A percentile compares a stretch with the other conserved stretches of the same genome.
These are phyloP conservation scores for Pythium plurisporium DNA, from an alignment of 352 stramenopile genomes.

Conservation along the genomic window DNA sequence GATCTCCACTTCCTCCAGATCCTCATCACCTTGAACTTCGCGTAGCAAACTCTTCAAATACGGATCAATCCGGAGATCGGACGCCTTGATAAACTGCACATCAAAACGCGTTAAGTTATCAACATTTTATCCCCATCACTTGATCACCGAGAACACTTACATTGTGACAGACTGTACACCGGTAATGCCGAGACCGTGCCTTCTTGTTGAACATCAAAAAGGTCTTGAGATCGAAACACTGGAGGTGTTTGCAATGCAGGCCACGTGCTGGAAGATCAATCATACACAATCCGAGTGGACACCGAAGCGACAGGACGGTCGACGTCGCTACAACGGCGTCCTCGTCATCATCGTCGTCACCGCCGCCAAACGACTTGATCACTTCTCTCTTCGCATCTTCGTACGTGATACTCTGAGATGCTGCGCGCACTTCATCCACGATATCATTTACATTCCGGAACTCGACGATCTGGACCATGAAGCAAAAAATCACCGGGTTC, in stretches of 20 bases:
- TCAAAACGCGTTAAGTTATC: not conserved
- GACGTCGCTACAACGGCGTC: conserved; percentile 82
- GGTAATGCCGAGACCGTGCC: conserved; percentile 83
- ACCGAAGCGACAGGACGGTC: conserved; percentile 88
- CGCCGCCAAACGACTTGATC: conserved; percentile 73
- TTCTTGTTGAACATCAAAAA: conserved; percentile 91
- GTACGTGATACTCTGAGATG: conserved; percentile 66
- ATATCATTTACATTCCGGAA: conserved; percentile 59
- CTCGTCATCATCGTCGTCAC: conserved; percentile 69
- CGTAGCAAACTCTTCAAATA: conserved; percentile 88
- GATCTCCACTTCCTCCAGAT: conserved; percentile 90
- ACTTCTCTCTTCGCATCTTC: conserved; percentile 68
- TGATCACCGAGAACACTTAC: conserved; percentile 33
- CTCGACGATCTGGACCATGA: conserved; percentile 74
- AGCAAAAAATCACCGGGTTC: conserved; percentile 54
- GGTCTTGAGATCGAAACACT: conserved; percentile 94
- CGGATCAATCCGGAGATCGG: conserved; percentile 86
- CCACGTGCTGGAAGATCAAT: conserved; percentile 90
- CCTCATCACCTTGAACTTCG: conserved; percentile 75
- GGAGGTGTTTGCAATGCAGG: conserved; percentile 90
- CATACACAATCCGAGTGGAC: conserved; percentile 77
- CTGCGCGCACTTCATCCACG: conserved; percentile 49
- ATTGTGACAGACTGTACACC: conserved; percentile 89
- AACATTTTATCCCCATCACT: not conserved
- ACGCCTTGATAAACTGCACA: conserved; percentile 79